Conservation (phyloP, 495 filamentous ascomycete species). For the Melanomma pulvis-pyrius region DNA sequence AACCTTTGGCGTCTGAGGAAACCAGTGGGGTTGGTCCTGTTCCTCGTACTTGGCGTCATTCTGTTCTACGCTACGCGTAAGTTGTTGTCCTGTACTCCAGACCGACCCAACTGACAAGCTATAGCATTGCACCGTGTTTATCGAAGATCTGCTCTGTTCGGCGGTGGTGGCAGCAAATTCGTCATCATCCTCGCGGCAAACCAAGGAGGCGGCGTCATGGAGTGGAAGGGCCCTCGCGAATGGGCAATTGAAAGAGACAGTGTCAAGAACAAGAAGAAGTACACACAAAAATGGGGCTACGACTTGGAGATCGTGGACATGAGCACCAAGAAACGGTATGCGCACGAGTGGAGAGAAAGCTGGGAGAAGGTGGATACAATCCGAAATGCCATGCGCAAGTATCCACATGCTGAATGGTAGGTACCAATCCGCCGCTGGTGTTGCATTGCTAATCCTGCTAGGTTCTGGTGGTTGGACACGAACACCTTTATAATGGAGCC, state of each 20-base stretch:
- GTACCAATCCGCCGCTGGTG: conserved; percentile 29
- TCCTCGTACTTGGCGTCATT: conserved; percentile 64
- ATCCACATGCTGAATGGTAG: conserved; percentile 95
- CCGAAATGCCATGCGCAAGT: conserved; percentile 86
- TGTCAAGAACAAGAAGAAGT: conserved; percentile 89
- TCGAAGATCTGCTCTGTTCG: conserved; percentile 61
- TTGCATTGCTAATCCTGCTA: conserved; percentile 45
- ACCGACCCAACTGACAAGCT: conserved; percentile 16
- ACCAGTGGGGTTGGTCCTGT: conserved; percentile 59
- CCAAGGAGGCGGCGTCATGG: conserved; percentile 95
- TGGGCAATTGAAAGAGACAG: conserved; percentile 99
- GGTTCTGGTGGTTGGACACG: conserved; percentile 99
- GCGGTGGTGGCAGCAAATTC: conserved; percentile 80
- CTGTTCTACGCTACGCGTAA: conserved; percentile 71
- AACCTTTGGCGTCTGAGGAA: conserved; percentile 58
- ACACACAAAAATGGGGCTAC: conserved; percentile 88
- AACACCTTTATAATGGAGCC: conserved; percentile 99
- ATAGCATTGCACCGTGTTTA: conserved; percentile 53
- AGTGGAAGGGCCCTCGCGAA: conserved; percentile 95
- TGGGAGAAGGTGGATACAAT: conserved; percentile 99
- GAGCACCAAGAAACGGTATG: conserved; percentile 97
- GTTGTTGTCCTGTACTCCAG: conserved; percentile 53
- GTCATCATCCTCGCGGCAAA: conserved; percentile 95
- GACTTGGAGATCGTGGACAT: conserved; percentile 96
- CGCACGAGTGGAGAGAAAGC: conserved; percentile 97